A percentile compares a stretch with the other conserved stretches of the same genome.
These are phyloP conservation scores for Massariosphaeria phaeospora DNA, from an alignment of 495 filamentous ascomycete genomes.

Conservation along the genomic window DNA sequence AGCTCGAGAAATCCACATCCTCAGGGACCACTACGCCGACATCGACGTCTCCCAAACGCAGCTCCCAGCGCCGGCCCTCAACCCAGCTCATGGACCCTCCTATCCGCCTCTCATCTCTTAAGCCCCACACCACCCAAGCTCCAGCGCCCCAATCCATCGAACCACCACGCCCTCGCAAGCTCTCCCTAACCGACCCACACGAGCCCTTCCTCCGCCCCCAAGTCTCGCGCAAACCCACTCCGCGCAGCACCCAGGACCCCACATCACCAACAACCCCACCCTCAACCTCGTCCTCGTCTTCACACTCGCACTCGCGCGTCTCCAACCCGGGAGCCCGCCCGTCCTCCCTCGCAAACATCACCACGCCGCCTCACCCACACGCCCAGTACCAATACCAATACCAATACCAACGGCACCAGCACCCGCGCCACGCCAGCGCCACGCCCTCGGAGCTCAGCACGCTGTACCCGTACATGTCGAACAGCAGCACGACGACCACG, in stretches of 20 bases:
- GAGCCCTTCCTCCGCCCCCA: slow-evolving; percentile 24
- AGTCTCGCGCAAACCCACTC: slow-evolving; percentile 17
- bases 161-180: neutral
- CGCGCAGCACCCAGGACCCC: neutral
- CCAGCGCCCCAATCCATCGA: neutral
- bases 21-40: slow-evolving; percentile 6
- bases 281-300: slow-evolving; percentile 4
- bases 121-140: neutral
- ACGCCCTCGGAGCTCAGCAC: slow-evolving; percentile 22
- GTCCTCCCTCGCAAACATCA: slow-evolving; percentile 18
- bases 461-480: slow-evolving; percentile 11
- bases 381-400: too few species aligned
- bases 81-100: neutral
- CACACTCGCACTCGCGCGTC: slow-evolving; percentile 2
- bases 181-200: slow-evolving; percentile 16
- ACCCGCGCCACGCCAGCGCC: slow-evolving; percentile 9
- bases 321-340: neutral
- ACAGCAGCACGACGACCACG: neutral
- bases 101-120: slow-evolving; percentile 22
- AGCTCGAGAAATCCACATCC: slow-evolving; percentile 1
- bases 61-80: neutral
- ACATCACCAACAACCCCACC: slow-evolving; percentile 10
- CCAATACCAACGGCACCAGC: neutral
- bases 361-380: slow-evolving; percentile 16
- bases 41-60: slow-evolving; percentile 8